Evolutionary conservation across 2,329 filamentous ascomycete genomes (phyloP).

Genomic region (Fusarium ambrosium): DNA sequence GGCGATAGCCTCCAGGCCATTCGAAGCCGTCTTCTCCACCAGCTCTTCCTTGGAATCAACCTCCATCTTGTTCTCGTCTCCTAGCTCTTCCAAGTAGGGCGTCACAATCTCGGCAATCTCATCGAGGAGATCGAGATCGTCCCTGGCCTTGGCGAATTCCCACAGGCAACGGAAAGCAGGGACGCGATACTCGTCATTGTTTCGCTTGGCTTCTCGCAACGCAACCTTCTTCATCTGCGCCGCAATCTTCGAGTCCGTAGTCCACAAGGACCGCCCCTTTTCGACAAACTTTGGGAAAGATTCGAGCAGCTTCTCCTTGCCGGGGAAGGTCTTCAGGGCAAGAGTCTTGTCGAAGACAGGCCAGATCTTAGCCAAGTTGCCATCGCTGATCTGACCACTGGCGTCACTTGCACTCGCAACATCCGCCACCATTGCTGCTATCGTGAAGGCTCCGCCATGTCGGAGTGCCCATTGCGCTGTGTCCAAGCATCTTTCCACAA

Average conservation of each 20-base stretch:
- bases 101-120: conserved; percentile 75
- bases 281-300: conserved; percentile 84
- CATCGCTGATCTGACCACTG: conserved; percentile 70
- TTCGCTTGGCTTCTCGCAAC: conserved; percentile 89
- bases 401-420: conserved; percentile 71
- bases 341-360: conserved; percentile 85
- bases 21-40: conserved; percentile 59
- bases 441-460: conserved; percentile 85
- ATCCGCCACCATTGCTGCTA: conserved; percentile 79
- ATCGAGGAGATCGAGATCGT: conserved; percentile 77
- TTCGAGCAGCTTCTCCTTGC: conserved; percentile 87
- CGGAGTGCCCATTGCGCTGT: conserved; percentile 91
- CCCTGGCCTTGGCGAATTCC: conserved; percentile 75
- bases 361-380: conserved; percentile 79
- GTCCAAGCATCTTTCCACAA: conserved; percentile 78
- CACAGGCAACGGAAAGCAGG: conserved; percentile 81
- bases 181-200: conserved; percentile 86
- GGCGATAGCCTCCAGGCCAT: conserved; percentile 65
- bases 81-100: conserved; percentile 71
- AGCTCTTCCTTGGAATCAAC: conserved; percentile 68
- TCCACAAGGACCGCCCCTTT: conserved; percentile 71
- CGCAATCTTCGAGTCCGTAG: conserved; percentile 64
- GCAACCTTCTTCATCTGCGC: conserved; percentile 83
- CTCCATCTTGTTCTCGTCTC: conserved; percentile 76
- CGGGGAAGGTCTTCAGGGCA: conserved; percentile 90